Conservation (phyloP, 257 asterid species). For the Przewalskia tangutica region DNA sequence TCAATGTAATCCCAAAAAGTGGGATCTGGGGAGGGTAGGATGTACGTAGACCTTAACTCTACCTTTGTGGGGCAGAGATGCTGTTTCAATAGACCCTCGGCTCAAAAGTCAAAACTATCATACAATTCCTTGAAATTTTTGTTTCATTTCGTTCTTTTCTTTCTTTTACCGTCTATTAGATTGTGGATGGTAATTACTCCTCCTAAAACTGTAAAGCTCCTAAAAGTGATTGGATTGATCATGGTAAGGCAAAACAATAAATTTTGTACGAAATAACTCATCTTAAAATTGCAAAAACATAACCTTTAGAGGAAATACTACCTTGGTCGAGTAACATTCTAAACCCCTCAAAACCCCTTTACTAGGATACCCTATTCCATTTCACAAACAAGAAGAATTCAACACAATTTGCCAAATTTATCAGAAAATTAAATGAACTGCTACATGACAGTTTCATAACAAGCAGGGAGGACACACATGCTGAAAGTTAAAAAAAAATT, state of each 20-base stretch:
- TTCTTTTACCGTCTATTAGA: not conserved
- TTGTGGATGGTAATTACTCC: not conserved
- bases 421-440: not conserved
- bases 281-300: not conserved
- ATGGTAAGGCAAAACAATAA: not conserved
- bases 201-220: not conserved
- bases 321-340: not conserved
- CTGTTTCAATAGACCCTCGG: too few relatives aligned
- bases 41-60: too few relatives aligned
- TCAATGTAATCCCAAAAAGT: constrained; percentile 8
- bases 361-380: too few relatives aligned
- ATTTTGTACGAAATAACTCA: not conserved
- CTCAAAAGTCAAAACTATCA: not conserved
- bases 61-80: too few relatives aligned
- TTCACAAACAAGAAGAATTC: too few relatives aligned
- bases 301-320: not conserved
- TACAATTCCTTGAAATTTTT: not conserved
- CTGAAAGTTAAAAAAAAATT: not conserved
- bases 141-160: not conserved
- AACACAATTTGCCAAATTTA: too few relatives aligned
- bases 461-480: too few relatives aligned
- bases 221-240: not conserved
- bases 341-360: too few relatives aligned
- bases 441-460: not conserved
- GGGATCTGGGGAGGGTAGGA: too few relatives aligned